These are phyloP conservation scores for Entomophthora muscae DNA, from an alignment of 371 early-diverging fungal species.

Conservation along the genomic window DNA sequence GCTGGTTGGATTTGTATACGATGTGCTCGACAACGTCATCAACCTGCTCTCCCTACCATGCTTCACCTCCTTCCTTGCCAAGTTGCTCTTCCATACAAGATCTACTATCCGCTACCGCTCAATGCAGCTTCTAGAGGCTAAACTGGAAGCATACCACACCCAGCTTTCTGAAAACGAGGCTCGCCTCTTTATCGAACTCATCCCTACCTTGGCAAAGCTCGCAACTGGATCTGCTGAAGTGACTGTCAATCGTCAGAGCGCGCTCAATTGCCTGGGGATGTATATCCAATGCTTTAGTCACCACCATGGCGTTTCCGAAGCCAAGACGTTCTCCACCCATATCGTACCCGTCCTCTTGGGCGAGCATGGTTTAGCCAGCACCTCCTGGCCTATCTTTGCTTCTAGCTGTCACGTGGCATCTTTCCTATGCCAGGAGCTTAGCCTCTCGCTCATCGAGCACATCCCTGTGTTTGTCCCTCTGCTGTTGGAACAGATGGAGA, in stretches of 20 bases:
- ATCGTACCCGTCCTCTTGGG: constrained; percentile 39
- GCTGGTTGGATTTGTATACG: constrained; percentile 38
- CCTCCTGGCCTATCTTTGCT: constrained; percentile 39
- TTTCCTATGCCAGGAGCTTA: not conserved
- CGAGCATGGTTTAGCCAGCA: constrained; percentile 24
- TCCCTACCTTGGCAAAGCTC: constrained; percentile 21
- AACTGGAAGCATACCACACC: constrained; percentile 19
- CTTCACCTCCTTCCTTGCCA: constrained; percentile 48
- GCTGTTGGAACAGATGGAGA: constrained; percentile 5
- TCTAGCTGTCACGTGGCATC: constrained; percentile 17
- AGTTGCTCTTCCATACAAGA: constrained; percentile 47
- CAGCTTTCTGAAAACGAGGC: constrained; percentile 19
- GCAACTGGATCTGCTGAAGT: constrained; percentile 26
- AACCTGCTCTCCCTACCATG: constrained; percentile 47
- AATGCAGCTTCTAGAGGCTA: constrained; percentile 56
- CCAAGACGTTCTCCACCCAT: constrained; percentile 20
- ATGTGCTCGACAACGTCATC: constrained; percentile 57
- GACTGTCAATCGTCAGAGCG: constrained; percentile 57
- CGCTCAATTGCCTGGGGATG: constrained; percentile 56
- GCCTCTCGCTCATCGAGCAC: not conserved
- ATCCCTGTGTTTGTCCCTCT: not conserved
- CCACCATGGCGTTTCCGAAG: constrained; percentile 26
- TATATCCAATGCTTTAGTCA: constrained; percentile 47
- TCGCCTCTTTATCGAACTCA: constrained; percentile 23
- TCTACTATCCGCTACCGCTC: constrained; percentile 54